Conservation (phyloP, 108 stramenopile genomes). For the Skeletonema grethae region DNA sequence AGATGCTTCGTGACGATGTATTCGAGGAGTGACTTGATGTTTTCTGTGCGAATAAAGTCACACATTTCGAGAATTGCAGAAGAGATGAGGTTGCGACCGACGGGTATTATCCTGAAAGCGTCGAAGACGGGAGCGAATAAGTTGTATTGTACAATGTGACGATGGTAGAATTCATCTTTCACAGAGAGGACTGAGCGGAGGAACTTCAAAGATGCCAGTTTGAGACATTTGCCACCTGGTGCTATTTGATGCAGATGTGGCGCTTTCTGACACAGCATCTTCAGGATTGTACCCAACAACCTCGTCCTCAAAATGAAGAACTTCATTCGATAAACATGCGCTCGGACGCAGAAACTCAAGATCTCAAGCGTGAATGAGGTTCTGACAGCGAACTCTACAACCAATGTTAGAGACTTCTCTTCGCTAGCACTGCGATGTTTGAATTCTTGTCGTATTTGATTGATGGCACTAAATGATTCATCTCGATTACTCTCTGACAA, state of each 20-base stretch:
- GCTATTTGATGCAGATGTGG: constrained; percentile 1
- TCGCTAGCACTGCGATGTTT: constrained; percentile 39
- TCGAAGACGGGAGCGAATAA: constrained; percentile 88
- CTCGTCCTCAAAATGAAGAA: constrained; percentile 73
- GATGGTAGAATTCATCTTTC: constrained; percentile 87
- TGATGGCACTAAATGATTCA: constrained; percentile 14
- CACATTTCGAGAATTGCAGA: constrained; percentile 87
- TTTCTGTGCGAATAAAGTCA: constrained; percentile 81
- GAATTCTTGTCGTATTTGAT: constrained; percentile 42
- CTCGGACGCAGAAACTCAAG: constrained; percentile 85
- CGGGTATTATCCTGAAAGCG: constrained; percentile 75
- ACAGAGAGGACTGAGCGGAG: constrained; percentile 82
- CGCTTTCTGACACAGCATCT: constrained; percentile 49
- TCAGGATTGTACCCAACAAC: constrained; percentile 68
- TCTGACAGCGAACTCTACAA: constrained; percentile 66
- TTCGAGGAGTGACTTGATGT: constrained; percentile 84
- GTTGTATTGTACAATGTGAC: constrained; percentile 87
- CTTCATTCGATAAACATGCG: constrained; percentile 87
- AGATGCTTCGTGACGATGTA: constrained; percentile 81
- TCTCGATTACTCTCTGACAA: neutral
- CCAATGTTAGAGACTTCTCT: constrained; percentile 44
- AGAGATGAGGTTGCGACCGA: constrained; percentile 83
- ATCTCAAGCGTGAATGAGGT: constrained; percentile 82
- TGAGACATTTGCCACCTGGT: constrained; percentile 79
- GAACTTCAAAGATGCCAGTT: constrained; percentile 75